These are phyloP conservation scores for Lachnellula suecica DNA, from an alignment of 2,329 filamentous ascomycete species.

Conservation along the genomic window DNA sequence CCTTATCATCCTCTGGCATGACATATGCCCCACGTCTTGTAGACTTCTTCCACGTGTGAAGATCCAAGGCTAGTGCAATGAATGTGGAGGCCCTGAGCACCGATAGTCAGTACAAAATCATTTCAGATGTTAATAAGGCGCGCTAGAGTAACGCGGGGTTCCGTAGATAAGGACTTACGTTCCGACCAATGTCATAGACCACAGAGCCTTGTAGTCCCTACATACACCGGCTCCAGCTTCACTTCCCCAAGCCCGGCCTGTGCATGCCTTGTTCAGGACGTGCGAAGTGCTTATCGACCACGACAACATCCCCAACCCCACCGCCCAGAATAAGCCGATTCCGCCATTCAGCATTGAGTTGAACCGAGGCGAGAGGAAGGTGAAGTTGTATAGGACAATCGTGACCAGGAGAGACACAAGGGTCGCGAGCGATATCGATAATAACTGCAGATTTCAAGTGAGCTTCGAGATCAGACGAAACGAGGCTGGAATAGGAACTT, in stretches of 20 bases:
- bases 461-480: background rate
- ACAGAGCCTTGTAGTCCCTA: conserved; percentile 30
- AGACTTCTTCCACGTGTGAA: conserved; percentile 22
- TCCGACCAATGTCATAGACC: conserved; percentile 28
- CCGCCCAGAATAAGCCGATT: conserved; percentile 23
- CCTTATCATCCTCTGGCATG: conserved; percentile 28
- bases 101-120: background rate
- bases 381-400: conserved; percentile 31
- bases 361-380: conserved; percentile 29
- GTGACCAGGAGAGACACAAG: conserved; percentile 23
- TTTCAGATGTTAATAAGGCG: background rate
- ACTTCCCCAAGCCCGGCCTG: conserved; percentile 21
- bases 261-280: conserved; percentile 26
- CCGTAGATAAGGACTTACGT: conserved; percentile 18
- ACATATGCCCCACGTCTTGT: conserved; percentile 21
- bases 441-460: conserved; percentile 1
- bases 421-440: conserved; percentile 19
- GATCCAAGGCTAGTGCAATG: conserved; percentile 24
- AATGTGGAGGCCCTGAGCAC: conserved; percentile 22
- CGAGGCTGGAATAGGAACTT: conserved; percentile 2
- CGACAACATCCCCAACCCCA: conserved; percentile 27
- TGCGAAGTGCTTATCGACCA: conserved; percentile 24
- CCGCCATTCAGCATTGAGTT: conserved; percentile 27
- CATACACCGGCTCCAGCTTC: conserved; percentile 25
- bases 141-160: background rate